Base-by-base conservation (phyloP, 139 green algal species). In the Asterochloris erici region DNA sequence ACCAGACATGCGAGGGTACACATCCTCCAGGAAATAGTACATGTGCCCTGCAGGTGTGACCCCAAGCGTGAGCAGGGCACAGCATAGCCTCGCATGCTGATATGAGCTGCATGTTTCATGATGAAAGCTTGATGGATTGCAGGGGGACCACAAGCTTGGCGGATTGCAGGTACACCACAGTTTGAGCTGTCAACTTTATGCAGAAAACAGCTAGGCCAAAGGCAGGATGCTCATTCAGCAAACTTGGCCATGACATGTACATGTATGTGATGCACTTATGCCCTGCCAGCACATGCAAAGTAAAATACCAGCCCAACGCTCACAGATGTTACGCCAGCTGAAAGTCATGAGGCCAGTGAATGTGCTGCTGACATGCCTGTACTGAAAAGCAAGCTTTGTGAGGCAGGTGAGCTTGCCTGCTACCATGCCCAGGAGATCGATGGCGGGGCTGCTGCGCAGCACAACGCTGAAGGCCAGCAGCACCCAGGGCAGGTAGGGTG, bases 21-120 rank as follows among this genome's bases (percentile, higher is more conserved):
- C 96, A 84, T 99, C 97, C 86, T 99, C 96, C 73, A 99, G 78
- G 83, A 97, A 99, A 86, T 98, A 99, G 89, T 99, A 99, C 11
- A 88, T 85, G 81, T 99, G 97, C 4, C 96, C 96, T 93, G 88
- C 26, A 85, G 17, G 66, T 26, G 66, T 13, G 17, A 1, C 61
- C 17, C 17, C 24, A 19, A 29, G 61, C 14, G 14, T 78, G 12
- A 78, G 26, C 28, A 29, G 60, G 27, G 61, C 38, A 6, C 38
- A 54, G 6, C 38, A 54, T 54, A 2, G 38, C 38, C 38, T 54
- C 6, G 38, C 38, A 6, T n/a, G n/a, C n/a, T n/a, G n/a, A n/a
- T 54, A 54, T 54, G 38, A 54, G 38, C 38, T 54, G 38, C 38
- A 6, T 54, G 2, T 6, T 54, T 54, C 38, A n/a, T 54, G 38